phyloP scores from a whole-genome alignment of 2,329 filamentous ascomycete species.

The Hypomyces rosellus region DNA sequence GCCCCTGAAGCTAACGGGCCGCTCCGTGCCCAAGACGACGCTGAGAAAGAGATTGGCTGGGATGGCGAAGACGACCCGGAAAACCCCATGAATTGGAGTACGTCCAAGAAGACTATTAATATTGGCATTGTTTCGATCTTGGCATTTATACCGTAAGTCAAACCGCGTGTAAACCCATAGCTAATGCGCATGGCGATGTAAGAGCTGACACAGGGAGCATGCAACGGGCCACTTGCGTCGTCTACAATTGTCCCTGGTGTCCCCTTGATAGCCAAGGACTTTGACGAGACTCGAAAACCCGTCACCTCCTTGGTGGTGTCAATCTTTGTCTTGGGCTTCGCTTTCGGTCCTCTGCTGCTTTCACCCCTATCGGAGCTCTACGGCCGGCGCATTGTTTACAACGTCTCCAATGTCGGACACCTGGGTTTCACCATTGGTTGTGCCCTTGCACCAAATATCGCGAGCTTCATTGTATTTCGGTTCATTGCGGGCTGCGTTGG shows the following conservation, averaged over 20 bases:
- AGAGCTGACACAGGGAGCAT: no score
- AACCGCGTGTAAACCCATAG: no score
- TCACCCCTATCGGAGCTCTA: slow-evolving; percentile 56
- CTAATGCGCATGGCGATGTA: no score
- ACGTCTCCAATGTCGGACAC: slow-evolving; percentile 53
- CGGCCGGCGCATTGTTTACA: slow-evolving; percentile 49
- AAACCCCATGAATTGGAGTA: no score
- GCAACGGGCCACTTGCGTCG: no score
- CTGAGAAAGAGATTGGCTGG: no score
- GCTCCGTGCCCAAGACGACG: no score
- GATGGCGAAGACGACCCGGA: no score
- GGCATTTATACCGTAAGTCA: no score
- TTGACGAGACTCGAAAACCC: slow-evolving; percentile 43
- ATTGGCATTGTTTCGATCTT: no score
- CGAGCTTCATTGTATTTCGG: slow-evolving; percentile 50
- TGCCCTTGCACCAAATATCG: slow-evolving; percentile 45
- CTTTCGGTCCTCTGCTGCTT: slow-evolving; percentile 51
- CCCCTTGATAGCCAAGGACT: slow-evolving; percentile 55
- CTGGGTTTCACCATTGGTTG: slow-evolving; percentile 44
- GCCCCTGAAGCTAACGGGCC: no score
- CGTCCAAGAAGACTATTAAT: no score
- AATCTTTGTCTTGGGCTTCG: slow-evolving; percentile 59
- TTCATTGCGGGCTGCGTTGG: slow-evolving; percentile 58
- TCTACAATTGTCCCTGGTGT: slow-evolving; percentile 54
- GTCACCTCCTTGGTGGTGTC: slow-evolving; percentile 61